phyloP scores from a whole-genome alignment of 257 asterid species.

The Solanum megistacrolobum region DNA sequence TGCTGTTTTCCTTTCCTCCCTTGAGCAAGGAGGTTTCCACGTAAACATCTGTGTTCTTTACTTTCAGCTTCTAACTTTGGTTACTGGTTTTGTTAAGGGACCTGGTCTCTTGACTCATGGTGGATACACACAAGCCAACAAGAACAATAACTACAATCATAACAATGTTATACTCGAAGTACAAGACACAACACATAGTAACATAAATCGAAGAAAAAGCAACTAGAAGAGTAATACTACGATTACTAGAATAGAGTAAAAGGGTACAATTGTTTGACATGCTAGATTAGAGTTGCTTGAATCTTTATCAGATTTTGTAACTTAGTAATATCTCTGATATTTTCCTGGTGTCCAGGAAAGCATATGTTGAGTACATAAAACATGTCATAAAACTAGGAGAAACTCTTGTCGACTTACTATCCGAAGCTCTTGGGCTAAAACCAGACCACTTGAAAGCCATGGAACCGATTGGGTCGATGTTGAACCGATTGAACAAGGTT shows the following conservation, averaged over 20 bases:
- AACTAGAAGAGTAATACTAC: too few species aligned
- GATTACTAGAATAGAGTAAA: too few species aligned
- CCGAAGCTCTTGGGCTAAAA: conserved; percentile 64
- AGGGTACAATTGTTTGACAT: too few species aligned
- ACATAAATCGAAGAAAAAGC: too few species aligned
- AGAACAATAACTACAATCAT: too few species aligned
- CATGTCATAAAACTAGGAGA: conserved; percentile 26
- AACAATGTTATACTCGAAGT: too few species aligned
- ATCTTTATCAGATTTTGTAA: neutral
- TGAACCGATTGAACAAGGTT: neutral
- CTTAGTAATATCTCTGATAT: neutral
- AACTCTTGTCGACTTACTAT: conserved; percentile 28
- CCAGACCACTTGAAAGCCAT: conserved; percentile 19
- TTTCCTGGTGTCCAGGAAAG: conserved; percentile 19
- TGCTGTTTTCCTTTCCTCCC: too few species aligned
- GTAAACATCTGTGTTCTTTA: too few species aligned
- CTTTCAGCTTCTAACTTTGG: too few species aligned
- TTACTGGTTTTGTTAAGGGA: too few species aligned
- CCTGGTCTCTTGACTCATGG: neutral
- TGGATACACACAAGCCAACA: neutral
- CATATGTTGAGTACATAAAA: conserved; percentile 25
- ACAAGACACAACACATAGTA: too few species aligned
- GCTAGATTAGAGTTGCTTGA: neutral
- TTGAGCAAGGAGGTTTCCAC: too few species aligned
- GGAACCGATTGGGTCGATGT: conserved; percentile 3